Conservation (phyloP, 2,329 filamentous ascomycete species). For the Fusarium temperatum region DNA sequence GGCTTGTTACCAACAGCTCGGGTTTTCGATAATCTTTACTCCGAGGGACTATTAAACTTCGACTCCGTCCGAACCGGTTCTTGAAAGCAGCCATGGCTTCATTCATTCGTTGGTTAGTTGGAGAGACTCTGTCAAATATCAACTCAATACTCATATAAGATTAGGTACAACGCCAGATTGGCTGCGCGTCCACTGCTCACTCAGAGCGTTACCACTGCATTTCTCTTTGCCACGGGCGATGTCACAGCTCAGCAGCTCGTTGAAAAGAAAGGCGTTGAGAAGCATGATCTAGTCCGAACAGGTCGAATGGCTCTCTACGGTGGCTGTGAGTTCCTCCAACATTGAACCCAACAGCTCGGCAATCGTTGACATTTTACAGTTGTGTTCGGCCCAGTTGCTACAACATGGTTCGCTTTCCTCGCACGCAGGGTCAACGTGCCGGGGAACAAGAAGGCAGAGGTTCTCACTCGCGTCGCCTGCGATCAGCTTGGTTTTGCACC, state of each 20-base stretch:
- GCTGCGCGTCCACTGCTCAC: slow-evolving; percentile 86
- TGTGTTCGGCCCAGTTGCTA: slow-evolving; percentile 88
- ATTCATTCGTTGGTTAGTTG: slow-evolving; percentile 46
- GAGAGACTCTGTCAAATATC: background rate
- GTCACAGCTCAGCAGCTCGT: slow-evolving; percentile 90
- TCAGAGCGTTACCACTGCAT: slow-evolving; percentile 86
- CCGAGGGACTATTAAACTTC: slow-evolving; percentile 27
- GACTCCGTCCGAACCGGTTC: background rate
- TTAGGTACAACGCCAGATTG: slow-evolving; percentile 87
- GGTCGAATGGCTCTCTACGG: slow-evolving; percentile 84
- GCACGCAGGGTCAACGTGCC: slow-evolving; percentile 72
- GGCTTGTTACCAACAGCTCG: slow-evolving; percentile 24
- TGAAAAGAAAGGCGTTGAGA: slow-evolving; percentile 78
- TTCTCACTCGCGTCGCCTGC: slow-evolving; percentile 77
- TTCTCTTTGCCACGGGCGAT: slow-evolving; percentile 94
- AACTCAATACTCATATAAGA: slow-evolving; percentile 22
- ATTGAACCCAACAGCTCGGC: background rate
- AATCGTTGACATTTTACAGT: slow-evolving; percentile 53
- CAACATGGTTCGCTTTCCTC: slow-evolving; percentile 86
- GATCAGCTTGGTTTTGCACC: slow-evolving; percentile 89
- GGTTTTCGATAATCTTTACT: slow-evolving; percentile 7
- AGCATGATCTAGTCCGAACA: slow-evolving; percentile 78
- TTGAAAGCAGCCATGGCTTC: slow-evolving; percentile 35
- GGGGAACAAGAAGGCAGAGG: slow-evolving; percentile 70
- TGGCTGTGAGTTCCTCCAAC: slow-evolving; percentile 64